Percentiles rank a stretch among this genome's conserved stretches.
Conservation (phyloP, 257 asterid genomes). For the Solanum sejunctum region DNA sequence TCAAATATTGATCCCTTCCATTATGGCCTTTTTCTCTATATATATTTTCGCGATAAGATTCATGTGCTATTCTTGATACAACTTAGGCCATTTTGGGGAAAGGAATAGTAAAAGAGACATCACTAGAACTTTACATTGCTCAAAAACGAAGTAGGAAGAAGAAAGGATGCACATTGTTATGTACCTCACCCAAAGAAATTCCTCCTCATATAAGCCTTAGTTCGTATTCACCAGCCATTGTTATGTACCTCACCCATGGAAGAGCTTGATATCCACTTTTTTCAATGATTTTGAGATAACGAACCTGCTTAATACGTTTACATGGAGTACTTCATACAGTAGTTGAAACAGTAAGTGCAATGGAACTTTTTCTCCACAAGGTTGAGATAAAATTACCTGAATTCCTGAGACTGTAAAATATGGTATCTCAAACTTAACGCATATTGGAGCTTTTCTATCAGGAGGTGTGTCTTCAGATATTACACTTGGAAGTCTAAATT, state of each 20-base stretch:
- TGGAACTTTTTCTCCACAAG: neutral
- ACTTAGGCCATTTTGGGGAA: neutral
- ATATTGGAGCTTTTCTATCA: conserved; percentile 92
- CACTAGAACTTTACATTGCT: neutral
- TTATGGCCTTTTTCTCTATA: neutral
- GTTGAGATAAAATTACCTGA: conserved; percentile 40
- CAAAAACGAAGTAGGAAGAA: neutral
- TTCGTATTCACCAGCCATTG: conserved; percentile 92
- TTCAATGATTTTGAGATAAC: conserved; percentile 77
- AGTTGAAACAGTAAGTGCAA: neutral
- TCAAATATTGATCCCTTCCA: neutral
- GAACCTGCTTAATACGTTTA: conserved; percentile 29
- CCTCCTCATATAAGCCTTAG: conserved; percentile 37
- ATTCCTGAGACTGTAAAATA: conserved; percentile 99
- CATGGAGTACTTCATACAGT: neutral
- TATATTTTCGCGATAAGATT: neutral
- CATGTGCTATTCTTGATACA: neutral
- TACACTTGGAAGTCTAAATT: conserved; percentile 90
- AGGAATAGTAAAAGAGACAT: neutral
- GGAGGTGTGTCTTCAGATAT: conserved; percentile 73
- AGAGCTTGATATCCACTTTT: conserved; percentile 88
- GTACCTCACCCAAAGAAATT: neutral
- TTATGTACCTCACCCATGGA: conserved; percentile 87
- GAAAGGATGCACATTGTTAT: neutral
- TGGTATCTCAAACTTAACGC: conserved; percentile 97